Percentiles rank a stretch among this genome's conserved stretches.
Conservation (phyloP, 192 early-diverging fungal genomes). For the Lunasporangiospora selenospora region DNA sequence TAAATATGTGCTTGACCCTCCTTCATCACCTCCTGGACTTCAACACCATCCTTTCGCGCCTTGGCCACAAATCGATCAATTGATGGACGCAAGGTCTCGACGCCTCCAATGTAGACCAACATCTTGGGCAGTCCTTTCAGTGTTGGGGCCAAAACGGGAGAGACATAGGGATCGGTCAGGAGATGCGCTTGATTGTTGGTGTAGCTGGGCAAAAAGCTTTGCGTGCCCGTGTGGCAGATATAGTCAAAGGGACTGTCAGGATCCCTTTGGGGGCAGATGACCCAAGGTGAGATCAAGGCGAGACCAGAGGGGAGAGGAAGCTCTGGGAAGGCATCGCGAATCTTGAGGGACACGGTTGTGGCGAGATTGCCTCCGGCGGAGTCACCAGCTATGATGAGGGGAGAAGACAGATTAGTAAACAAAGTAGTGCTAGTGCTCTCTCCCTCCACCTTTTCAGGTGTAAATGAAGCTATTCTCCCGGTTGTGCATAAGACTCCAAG, state of each 20-base stretch:
- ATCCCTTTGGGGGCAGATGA: conserved; percentile 5
- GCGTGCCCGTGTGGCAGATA: conserved; percentile 17
- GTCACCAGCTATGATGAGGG: conserved; percentile 10
- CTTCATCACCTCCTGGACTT: conserved; percentile 5
- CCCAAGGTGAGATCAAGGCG: conserved; percentile 26
- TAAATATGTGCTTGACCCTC: conserved; percentile 28
- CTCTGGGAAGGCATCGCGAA: conserved; percentile 8
- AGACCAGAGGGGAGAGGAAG: conserved; percentile 15
- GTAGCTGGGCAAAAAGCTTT: conserved; percentile 19
- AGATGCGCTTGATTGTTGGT: conserved; percentile 8
- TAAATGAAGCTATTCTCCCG: too few relatives aligned
- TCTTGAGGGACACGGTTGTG: conserved; percentile 12
- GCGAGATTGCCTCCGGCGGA: conserved; percentile 36
- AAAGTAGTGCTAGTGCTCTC: too few relatives aligned
- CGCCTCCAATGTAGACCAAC: conserved; percentile 23
- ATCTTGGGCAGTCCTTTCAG: conserved; percentile 7
- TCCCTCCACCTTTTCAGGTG: too few relatives aligned
- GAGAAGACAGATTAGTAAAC: neutral
- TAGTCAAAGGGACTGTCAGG: conserved; percentile 22
- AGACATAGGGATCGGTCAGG: conserved; percentile 4
- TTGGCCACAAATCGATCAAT: conserved; percentile 29
- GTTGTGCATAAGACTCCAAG: too few relatives aligned
- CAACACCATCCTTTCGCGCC: conserved; percentile 12
- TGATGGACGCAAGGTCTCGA: conserved; percentile 26
- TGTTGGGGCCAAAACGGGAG: conserved; percentile 5